Evolutionary conservation across 2,329 filamentous ascomycete genomes (phyloP).

Genomic region (Fusarium devonianum): DNA sequence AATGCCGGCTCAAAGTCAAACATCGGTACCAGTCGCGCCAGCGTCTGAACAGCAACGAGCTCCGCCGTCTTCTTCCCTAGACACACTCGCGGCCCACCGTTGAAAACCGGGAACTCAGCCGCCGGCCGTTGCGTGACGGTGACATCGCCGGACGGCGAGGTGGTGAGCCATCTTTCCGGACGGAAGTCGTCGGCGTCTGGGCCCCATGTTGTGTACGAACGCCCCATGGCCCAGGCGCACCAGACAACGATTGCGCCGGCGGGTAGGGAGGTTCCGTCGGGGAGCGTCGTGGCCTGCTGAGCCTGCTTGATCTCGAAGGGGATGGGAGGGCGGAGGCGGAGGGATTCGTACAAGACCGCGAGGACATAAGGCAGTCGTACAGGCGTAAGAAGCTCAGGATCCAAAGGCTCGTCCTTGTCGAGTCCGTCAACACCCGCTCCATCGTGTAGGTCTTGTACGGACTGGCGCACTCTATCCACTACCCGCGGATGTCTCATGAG

Average conservation of each 20-base stretch:
- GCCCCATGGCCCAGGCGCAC: constrained; percentile 71
- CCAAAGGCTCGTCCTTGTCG: not conserved
- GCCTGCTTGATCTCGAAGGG: constrained; percentile 72
- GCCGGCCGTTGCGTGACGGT: constrained; percentile 53
- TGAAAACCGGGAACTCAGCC: constrained; percentile 70
- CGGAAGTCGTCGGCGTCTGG: constrained; percentile 61
- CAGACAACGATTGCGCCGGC: constrained; percentile 63
- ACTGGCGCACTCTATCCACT: constrained; percentile 51
- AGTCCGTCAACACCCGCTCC: not conserved
- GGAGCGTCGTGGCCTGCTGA: constrained; percentile 58
- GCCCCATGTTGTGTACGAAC: constrained; percentile 64
- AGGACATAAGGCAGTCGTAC: constrained; percentile 61
- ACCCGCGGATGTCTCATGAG: constrained; percentile 60
- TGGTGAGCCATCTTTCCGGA: constrained; percentile 63
- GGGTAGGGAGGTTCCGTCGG: constrained; percentile 67
- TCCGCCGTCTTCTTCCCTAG: constrained; percentile 72
- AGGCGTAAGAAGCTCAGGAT: constrained; percentile 50
- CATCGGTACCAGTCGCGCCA: constrained; percentile 55
- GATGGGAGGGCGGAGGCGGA: constrained; percentile 69
- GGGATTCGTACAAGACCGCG: constrained; percentile 67
- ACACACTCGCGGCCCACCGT: constrained; percentile 67
- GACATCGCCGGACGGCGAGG: constrained; percentile 41
- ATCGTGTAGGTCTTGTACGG: constrained; percentile 45
- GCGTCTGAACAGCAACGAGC: constrained; percentile 62
- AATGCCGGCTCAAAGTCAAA: constrained; percentile 61